Percentiles rank a stretch among this genome's conserved stretches.
phyloP scores from a whole-genome alignment of 108 stramenopile species.

The Conticribra guillardii region DNA sequence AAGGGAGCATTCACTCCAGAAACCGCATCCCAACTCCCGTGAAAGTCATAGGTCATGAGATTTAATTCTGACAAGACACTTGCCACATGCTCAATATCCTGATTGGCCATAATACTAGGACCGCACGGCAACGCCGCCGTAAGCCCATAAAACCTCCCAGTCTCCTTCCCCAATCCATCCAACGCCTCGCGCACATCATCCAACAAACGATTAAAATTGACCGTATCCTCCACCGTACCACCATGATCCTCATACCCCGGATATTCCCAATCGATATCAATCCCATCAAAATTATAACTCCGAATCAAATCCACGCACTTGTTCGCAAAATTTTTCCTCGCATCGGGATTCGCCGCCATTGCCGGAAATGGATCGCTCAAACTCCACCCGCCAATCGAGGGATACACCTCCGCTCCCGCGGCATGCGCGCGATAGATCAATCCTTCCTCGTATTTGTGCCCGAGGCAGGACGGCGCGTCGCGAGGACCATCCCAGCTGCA shows the following conservation, averaged over 20 bases:
- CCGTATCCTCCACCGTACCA: conserved; percentile 40
- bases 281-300: conserved; percentile 39
- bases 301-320: conserved; percentile 25
- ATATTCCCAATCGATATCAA: conserved; percentile 54
- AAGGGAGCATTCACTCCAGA: conserved; percentile 46
- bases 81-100: conserved; percentile 45
- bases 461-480: conserved; percentile 9
- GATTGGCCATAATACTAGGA: conserved; percentile 39
- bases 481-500: conserved; percentile 36
- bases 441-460: conserved; percentile 22
- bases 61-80: conserved; percentile 42
- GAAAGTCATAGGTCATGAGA: conserved; percentile 41
- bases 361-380: conserved; percentile 34
- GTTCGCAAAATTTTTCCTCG: conserved; percentile 30
- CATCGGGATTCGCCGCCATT: conserved; percentile 13
- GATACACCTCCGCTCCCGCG: conserved; percentile 39
- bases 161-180: conserved; percentile 35
- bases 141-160: conserved; percentile 47
- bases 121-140: conserved; percentile 56
- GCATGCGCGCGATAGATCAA: conserved; percentile 35
- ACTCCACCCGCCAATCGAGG: conserved; percentile 39
- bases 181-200: conserved; percentile 43
- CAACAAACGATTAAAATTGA: conserved; percentile 46
- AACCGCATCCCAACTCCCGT: conserved; percentile 38
- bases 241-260: conserved; percentile 44